Percentiles rank a stretch among this genome's conserved stretches.
Evolutionary conservation across 139 green algal species (phyloP).

Genomic region (Nannochloris sp.): DNA sequence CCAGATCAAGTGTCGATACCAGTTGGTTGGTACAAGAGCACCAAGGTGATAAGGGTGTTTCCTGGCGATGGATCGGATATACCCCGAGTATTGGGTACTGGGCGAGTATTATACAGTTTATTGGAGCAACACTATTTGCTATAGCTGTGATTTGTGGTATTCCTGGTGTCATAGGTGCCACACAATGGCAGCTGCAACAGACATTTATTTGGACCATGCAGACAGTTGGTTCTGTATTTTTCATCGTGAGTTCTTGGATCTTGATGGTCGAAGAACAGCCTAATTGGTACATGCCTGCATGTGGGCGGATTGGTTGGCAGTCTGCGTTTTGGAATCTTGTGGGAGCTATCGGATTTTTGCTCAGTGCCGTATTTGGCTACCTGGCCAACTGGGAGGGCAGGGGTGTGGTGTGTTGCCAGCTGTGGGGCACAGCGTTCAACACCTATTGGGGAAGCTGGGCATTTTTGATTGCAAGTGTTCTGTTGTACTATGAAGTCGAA

Average conservation of each 20-base stretch:
- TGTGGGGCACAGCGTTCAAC: constrained; percentile 10
- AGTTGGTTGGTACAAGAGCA: not conserved
- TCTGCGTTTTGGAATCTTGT: constrained; percentile 8
- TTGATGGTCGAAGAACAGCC: constrained; percentile 12
- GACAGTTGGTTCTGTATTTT: not conserved
- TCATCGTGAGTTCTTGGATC: constrained; percentile 7
- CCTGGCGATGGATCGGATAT: constrained; percentile 1
- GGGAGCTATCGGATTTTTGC: constrained; percentile 1
- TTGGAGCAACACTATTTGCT: not conserved
- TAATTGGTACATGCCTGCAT: constrained; percentile 6
- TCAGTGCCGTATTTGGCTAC: constrained; percentile 8
- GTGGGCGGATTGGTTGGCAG: constrained; percentile 10
- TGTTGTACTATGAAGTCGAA: constrained; percentile 1
- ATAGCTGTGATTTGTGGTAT: constrained; percentile 6
- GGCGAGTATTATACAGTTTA: constrained; percentile 6
- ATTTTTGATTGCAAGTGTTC: constrained; percentile 8
- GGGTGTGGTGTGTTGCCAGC: constrained; percentile 3
- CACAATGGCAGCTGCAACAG: constrained; percentile 3
- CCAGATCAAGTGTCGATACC: constrained; percentile 5
- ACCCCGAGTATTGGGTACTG: not conserved
- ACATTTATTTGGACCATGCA: constrained; percentile 14
- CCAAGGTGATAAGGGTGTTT: not conserved
- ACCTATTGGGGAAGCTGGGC: constrained; percentile 11
- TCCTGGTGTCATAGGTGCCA: not conserved
- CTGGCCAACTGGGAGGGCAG: constrained; percentile 5